Base-by-base conservation (phyloP, 768 basidiomycete species). In the Trametes cingulata region DNA sequence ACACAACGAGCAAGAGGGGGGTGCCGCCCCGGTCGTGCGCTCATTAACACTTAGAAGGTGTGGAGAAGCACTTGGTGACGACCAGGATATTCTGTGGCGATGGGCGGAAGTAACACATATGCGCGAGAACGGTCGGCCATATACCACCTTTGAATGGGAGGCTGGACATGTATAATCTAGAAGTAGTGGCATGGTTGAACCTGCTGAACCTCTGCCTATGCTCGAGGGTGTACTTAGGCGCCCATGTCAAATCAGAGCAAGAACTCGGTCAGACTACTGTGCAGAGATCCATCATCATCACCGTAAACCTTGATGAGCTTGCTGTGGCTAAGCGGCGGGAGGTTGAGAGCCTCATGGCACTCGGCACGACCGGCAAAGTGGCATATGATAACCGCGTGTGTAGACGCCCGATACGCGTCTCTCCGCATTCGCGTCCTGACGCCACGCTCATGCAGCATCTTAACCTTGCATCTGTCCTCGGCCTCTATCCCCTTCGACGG, bases 81-180 rank as follows among this genome's bases (percentile, higher is more conserved):
- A 49, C 9, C 20, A 17, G 8, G 57, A 61, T 6, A 40, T 66
- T 27, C 19, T 58, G 0, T 66, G 64, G 67, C 48, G 54, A 3
- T 65, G 67, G 65, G 39, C 40, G 9, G 65, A 68, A 41, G 20
- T 52, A 2, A 25, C 19, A 36, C 17, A 27, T 5, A 3, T 36
- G 9, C 43, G 19, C 14, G 43, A 56, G 35, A 36, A 41, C 12
- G 49, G 43, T 10, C 9, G 15, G 12, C 17, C 41, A 5, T 24
- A 24, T 27, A 62, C 60, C 2, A n/a, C 12, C 1, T 63, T 63
- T 25, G 10, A 46, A 4, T 59, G 58, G 57, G 40, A 42, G 6
- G 19, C 22, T 22, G n/a, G 40, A n/a, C 9, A 9, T 8, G 20
- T 5, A 17, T 42, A 27, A 42, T 35, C 35, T 56, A 29, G 2